Evolutionary conservation across 306 rosid species (phyloP), one percentile per base, ranked within the genome.

Genomic region (Adenanthera pavonina): DNA sequence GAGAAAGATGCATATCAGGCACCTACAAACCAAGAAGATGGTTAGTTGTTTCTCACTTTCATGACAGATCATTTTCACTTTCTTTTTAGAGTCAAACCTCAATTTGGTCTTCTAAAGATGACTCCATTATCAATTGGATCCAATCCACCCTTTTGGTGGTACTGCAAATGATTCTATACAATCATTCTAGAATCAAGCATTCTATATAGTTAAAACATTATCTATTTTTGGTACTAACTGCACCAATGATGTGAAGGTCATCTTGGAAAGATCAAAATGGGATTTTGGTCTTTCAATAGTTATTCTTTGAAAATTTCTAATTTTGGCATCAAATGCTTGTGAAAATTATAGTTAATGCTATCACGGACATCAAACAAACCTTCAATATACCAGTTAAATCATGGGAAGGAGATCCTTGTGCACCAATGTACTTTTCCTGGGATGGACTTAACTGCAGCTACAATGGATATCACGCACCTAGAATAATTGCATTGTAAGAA

Each of bases 391-490:
- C 30, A 25, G 30, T 47, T 47, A 89, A 69, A 81, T 69, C 77
- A 19, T 89, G 91, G 89, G 72, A 88, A 80, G 89, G 89, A 82
- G 93, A 89, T 68, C 93, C 87, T 54, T 88, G 92, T 65, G 82
- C 78, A 51, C 91, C 88, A 9, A 67, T 5, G 20, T 74, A 68
- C 69, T 48, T 1, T 69, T 19, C 85, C 8, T 85, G 93, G 97
- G 79, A 78, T 40, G 91, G 91, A 57, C 81, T 90, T 36, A 80
- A 60, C 33, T 87, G 86, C 56, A 88, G 82, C 53, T 2, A 47
- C 75, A 40, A 65, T 10, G 89, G 83, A 59, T 75, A 78, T 74
- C 25, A 77, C 51, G 16, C 88, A 8, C 89, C 80, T 0, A 83
- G 77, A 57, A 87, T 87, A 47, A 82, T 20, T 53, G 51, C 87